These are phyloP conservation scores for Solanum chilense DNA, from an alignment of 257 asterid species.

Conservation along the genomic window DNA sequence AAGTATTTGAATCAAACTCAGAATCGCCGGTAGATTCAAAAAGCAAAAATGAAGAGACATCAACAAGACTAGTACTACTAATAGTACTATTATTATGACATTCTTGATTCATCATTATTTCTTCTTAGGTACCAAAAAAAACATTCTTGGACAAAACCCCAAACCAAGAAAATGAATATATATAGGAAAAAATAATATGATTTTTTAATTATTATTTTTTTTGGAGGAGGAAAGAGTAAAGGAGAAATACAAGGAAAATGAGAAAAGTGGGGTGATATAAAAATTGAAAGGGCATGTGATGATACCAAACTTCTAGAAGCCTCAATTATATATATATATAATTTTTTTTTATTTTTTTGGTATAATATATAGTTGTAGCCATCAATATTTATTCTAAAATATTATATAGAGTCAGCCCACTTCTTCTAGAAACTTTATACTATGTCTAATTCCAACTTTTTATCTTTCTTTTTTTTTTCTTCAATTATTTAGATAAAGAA, in stretches of 20 bases:
- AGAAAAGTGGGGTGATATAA: neutral
- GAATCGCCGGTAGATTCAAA: slow-evolving; percentile 5
- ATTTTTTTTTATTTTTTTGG: too few species aligned
- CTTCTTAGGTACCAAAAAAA: neutral
- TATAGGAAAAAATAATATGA: neutral
- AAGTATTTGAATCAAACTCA: neutral
- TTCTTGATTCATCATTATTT: neutral
- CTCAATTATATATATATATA: neutral
- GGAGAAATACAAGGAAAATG: neutral
- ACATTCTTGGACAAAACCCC: neutral
- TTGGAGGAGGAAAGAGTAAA: neutral
- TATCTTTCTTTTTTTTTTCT: neutral
- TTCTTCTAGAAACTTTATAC: neutral
- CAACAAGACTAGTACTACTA: neutral
- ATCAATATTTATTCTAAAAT: neutral
- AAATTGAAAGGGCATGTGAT: neutral
- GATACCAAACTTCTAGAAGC: neutral
- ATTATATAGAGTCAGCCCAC: neutral
- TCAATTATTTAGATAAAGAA: neutral
- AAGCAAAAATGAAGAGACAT: neutral
- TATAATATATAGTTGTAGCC: neutral
- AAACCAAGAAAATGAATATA: neutral
- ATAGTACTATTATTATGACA: too few species aligned
- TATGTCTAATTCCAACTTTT: neutral
- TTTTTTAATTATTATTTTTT: neutral